Conservation (phyloP, 2,329 filamentous ascomycete species). For the Proliferodiscus dingleyae region DNA sequence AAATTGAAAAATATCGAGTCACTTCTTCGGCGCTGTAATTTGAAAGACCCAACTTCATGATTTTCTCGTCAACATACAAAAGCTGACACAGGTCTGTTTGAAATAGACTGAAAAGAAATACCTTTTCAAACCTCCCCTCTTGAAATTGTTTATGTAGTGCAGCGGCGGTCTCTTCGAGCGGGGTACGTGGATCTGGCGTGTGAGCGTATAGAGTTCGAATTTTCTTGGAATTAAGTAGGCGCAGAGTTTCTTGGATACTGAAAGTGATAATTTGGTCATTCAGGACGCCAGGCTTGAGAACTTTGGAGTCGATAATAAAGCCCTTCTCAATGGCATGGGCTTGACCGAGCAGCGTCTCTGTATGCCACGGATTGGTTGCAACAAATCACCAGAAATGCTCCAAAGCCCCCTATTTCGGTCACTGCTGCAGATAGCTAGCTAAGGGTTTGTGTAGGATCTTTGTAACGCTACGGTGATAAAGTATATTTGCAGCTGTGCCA, state of each 20-base stretch:
- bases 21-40: constrained; percentile 84
- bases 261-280: constrained; percentile 3
- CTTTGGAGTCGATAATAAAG: constrained; percentile 13
- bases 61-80: no score
- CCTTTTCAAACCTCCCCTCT: constrained; percentile 7
- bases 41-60: constrained; percentile 58
- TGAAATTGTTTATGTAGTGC: constrained; percentile 9
- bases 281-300: constrained; percentile 1
- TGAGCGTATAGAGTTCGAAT: constrained; percentile 78
- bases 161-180: constrained; percentile 63
- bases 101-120: background rate
- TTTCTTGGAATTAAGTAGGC: constrained; percentile 6
- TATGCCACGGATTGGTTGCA: constrained; percentile 6
- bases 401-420: no score
- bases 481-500: no score
- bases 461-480: no score
- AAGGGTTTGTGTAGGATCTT: no score
- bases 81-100: no score
- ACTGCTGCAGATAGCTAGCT: no score
- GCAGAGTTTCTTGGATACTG: constrained; percentile 11
- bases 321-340: constrained; percentile 4
- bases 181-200: constrained; percentile 58
- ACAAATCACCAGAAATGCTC: no score
- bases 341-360: constrained; percentile 10
- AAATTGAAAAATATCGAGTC: constrained; percentile 72